Evolutionary conservation across 2,329 filamentous ascomycete species (phyloP), one percentile per base, ranked within the genome.

Genomic region (Alternaria sp.): DNA sequence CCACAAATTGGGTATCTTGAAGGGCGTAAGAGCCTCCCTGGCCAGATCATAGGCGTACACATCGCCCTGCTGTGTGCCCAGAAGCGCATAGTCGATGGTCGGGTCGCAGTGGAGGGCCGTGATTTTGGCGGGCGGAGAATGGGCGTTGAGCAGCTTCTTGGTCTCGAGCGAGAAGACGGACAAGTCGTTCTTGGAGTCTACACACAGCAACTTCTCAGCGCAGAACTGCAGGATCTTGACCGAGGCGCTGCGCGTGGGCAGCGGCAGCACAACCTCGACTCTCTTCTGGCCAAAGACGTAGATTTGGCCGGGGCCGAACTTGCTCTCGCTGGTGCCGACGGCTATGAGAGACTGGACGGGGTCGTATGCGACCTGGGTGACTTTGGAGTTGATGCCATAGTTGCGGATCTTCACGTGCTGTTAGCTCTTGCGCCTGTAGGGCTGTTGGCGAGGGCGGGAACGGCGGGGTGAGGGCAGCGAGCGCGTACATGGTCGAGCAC

Each of bases 1-100:
- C 94, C 94, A 98, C 59, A 97, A 87, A 75, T 97, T 97, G 12
- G 93, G 90, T 54, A 99, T 87, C 59, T 88, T 89, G 78, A 97
- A 94, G 0, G 89, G 87, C 14, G 93, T 88, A 61, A 95, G 81
- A 30, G 85, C 84, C 74, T 92, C 89, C 60, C 94, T 87, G 74
- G 98, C 95, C 57, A 99, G 84, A 77, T 99, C 95, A 76, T 94
- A 99, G n/a, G 93, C 92, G 61, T 94, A 85, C 11, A 98, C 85
- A 59, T 98, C 94, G 62, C 94, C 93, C 73, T 86, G 92, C 65
- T 92, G 88, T 64, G 93, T 82, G 12, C 93, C 95, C 45, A 98
- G 83, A 63, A 99, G 90, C 38, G 90, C 93, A 88, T 96, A 99
- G 78, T 99, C 95, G 62, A 99, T 84, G 81, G 92, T 92, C 0